These are phyloP conservation scores for Diutina scorzettiae DNA, from an alignment of 1,139 yeast species.

Conservation along the genomic window DNA sequence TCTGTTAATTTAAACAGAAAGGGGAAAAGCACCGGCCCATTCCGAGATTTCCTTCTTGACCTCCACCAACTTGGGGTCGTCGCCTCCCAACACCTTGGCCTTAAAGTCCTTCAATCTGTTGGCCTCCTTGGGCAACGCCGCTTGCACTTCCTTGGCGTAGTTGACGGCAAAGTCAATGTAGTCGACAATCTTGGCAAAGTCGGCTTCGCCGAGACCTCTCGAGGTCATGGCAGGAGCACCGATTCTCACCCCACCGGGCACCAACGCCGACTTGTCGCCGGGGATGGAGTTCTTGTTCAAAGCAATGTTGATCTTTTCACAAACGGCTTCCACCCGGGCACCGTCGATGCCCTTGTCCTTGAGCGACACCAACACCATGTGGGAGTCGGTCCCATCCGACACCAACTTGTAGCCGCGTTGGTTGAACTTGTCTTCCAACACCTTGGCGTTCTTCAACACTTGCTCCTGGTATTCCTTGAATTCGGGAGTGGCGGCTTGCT, in stretches of 20 bases:
- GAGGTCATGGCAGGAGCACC: constrained; percentile 99
- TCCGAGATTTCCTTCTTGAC: constrained; percentile 70
- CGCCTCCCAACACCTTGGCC: constrained; percentile 59
- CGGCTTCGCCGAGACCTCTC: constrained; percentile 75
- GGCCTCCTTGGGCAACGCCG: constrained; percentile 68
- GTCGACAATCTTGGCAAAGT: constrained; percentile 66
- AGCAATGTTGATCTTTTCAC: constrained; percentile 85
- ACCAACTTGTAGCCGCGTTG: constrained; percentile 67
- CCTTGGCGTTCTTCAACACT: constrained; percentile 70
- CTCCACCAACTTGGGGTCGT: constrained; percentile 47
- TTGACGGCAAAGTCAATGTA: constrained; percentile 49
- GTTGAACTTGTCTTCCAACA: constrained; percentile 60
- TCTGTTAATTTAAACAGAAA: constrained; percentile 43
- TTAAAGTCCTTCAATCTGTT: constrained; percentile 93
- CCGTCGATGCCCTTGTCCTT: constrained; percentile 85
- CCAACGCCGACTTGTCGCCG: constrained; percentile 88
- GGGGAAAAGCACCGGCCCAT: constrained; percentile 94
- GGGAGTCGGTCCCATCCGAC: constrained; percentile 91
- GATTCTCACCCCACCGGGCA: constrained; percentile 91
- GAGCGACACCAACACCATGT: constrained; percentile 76
- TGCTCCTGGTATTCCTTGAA: constrained; percentile 75
- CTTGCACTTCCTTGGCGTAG: constrained; percentile 68
- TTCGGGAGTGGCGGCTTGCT: constrained; percentile 81
- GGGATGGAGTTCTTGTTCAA: constrained; percentile 95
- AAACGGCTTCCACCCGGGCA: constrained; percentile 86